Conservation (phyloP, 345 rosid genomes). For the Schrenkiella parvula region DNA sequence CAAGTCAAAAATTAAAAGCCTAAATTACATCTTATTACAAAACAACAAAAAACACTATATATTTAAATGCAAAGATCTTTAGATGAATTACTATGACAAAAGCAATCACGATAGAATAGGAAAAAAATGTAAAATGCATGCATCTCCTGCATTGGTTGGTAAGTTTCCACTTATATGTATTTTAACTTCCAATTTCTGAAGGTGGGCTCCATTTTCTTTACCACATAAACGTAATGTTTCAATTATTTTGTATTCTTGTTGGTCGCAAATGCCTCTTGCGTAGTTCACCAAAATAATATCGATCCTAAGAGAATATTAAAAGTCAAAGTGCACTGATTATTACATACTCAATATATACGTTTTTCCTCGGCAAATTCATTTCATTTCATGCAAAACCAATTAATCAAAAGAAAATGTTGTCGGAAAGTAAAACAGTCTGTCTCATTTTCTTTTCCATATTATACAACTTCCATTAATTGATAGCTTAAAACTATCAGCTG, state of each 20-base stretch:
- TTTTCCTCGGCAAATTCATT: background rate
- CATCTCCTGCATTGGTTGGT: slow-evolving; percentile 9
- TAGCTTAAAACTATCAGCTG: no score
- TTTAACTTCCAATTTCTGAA: background rate
- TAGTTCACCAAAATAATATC: background rate
- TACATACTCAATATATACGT: background rate
- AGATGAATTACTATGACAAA: slow-evolving; percentile 6
- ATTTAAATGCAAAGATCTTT: slow-evolving; percentile 8
- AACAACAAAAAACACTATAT: background rate
- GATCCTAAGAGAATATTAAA: background rate
- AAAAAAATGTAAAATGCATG: slow-evolving; percentile 21
- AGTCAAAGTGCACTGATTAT: background rate
- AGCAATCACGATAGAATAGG: slow-evolving; percentile 9
- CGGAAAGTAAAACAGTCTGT: background rate
- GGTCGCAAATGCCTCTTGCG: slow-evolving; percentile 12
- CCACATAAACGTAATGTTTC: background rate
- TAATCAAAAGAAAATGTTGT: background rate
- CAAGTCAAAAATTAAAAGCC: background rate
- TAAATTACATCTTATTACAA: background rate
- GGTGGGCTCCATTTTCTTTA: slow-evolving; percentile 7
- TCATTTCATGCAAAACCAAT: background rate
- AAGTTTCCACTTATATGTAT: background rate
- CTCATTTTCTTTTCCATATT: no score
- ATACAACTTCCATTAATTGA: no score
- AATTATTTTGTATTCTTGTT: slow-evolving; percentile 15